Evolutionary conservation across 2,329 filamentous ascomycete species (phyloP), one percentile per base, ranked within the genome.

Genomic region (Rhytidhysteron rufulum): DNA sequence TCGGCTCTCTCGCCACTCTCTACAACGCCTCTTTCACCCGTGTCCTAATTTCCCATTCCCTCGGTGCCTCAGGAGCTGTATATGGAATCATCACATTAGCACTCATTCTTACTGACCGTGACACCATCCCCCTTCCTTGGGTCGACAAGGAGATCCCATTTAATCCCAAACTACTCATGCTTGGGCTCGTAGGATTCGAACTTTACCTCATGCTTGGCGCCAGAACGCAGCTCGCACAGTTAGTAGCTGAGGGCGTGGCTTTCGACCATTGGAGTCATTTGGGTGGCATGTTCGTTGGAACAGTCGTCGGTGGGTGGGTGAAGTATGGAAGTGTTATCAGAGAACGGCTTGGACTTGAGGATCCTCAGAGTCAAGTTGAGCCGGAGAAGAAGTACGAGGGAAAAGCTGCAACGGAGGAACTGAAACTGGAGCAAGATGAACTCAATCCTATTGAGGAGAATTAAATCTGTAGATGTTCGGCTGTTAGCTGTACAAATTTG

Each of bases 241-340:
- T 27, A 13, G 24, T 27, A 8, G 41, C 34, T 10, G 38, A 19
- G 25, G 25, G 41, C 2, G 51, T 20, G 21, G 36, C 42, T 0
- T 51, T 58, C 49, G 63, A 66, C 31, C 60, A 66, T 50, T 60
- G 58, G 1, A 60, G 57, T 44, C 63, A 66, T 55, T 57, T 65
- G 44, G 62, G 61, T 0, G 63, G 63, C 8, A 55, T 62, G 41
- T 11, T 49, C 4, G 51, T 55, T 0, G 63, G 63, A 0, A 44
- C 55, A 2, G 37, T n/a, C n/a, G n/a, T n/a, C n/a, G n/a, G n/a
- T n/a, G n/a, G n/a, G n/a, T n/a, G n/a, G n/a, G n/a, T n/a, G n/a
- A n/a, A n/a, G n/a, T n/a, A n/a, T n/a, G n/a, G n/a, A n/a, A n/a
- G n/a, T n/a, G n/a, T n/a, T n/a, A n/a, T n/a, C n/a, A n/a, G n/a